Evolutionary conservation across 1,284 basidiomycete genomes (phyloP), one percentile per base, ranked within the genome.

Genomic region (Cystobasidium pallidum): DNA sequence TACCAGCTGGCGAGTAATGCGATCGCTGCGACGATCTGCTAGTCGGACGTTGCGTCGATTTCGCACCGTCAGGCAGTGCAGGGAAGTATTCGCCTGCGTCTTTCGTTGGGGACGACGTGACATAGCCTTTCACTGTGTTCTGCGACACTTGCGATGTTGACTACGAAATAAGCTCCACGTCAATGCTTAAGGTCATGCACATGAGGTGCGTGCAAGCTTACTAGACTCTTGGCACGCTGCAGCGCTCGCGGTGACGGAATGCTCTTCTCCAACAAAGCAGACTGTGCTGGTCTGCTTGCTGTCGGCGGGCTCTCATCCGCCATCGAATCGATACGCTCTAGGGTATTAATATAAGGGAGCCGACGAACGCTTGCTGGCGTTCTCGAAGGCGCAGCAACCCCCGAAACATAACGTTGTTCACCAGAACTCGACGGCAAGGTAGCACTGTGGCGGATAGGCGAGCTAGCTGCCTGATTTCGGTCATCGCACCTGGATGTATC

Each of bases 61-160:
- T n/a, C n/a, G 10, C 4, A 32, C 19, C 34, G 3, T 51, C 19
- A n/a, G 30, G 17, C 21, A 34, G 36, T 7, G 30, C 13, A 26
- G 47, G 24, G 28, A 67, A 39, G 15, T 36, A 43, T 17, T 30
- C 64, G 11, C 36, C 52, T 32, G 52, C 21, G 13, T 26, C 26
- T 41, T 43, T 45, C 13, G 67, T 51, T 24, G 68, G 68, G 3
- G 49, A 63, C 3, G 47, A 54, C 1, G 59, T 39, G 10, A 71
- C 32, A 26, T 54, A 63, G 21, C 68, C 68, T 63, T 59, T 51
- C n/a, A 71, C 68, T 30, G 61, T 57, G 58, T 30, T 62, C 34
- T 71, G 68, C 26, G 68, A 71, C 1, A 71, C 61, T n/a, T 64
- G 68, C 30, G 68, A 71, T 15, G 68, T 71, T 26, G 68, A 71